phyloP scores from a whole-genome alignment of 176 grass and related monocot genomes.

The Carex myosuroides region DNA sequence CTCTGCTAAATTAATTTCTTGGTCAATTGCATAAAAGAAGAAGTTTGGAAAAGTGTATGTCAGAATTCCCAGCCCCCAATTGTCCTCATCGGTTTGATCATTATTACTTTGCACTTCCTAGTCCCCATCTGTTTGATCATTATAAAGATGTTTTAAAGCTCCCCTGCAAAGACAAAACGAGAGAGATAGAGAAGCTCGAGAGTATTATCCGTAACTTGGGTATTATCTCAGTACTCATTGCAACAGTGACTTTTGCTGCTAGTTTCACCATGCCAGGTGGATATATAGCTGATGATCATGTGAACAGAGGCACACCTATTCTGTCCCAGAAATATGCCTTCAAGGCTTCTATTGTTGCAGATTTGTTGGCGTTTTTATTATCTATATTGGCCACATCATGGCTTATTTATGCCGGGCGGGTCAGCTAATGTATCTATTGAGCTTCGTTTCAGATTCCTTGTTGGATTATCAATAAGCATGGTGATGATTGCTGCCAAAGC shows the following conservation, averaged over 20 bases:
- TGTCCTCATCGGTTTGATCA: too few species aligned
- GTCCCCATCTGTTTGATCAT: too few species aligned
- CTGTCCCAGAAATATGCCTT: constrained; percentile 6
- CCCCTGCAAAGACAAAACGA: not conserved
- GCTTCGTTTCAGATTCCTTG: not conserved
- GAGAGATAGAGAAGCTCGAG: not conserved
- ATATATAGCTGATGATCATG: not conserved
- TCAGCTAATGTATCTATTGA: not conserved
- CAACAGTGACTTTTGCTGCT: constrained; percentile 27
- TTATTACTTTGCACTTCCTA: too few species aligned
- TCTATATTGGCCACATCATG: not conserved
- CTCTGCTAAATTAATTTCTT: too few species aligned
- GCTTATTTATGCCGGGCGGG: not conserved
- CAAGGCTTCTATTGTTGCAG: constrained; percentile 3
- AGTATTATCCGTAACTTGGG: not conserved
- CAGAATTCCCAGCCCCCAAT: too few species aligned
- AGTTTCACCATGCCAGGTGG: constrained; percentile 28
- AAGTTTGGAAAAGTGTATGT: too few species aligned
- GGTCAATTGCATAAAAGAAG: too few species aligned
- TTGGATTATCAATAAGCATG: not conserved
- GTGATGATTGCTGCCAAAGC: not conserved
- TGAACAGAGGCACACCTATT: not conserved
- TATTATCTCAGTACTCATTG: constrained; percentile 15
- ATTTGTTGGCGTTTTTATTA: constrained; percentile 12
- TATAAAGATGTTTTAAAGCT: too few species aligned